Percentiles rank a stretch among this genome's conserved stretches.
phyloP scores from a whole-genome alignment of 2,329 filamentous ascomycete genomes.

The Botrytis deweyae region DNA sequence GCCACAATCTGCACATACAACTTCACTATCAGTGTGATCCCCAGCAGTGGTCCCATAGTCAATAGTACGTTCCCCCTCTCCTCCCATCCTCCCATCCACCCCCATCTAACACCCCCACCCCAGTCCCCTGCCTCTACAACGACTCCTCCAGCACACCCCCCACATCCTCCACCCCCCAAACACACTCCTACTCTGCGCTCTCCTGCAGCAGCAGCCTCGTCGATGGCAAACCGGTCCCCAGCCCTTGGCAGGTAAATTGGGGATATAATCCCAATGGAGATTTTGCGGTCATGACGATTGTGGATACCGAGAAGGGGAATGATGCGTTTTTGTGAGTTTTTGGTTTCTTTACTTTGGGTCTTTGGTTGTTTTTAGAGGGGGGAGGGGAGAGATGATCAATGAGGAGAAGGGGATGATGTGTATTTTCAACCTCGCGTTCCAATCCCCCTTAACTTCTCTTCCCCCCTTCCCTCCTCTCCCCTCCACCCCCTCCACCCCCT shows the following conservation, averaged over 20 bases:
- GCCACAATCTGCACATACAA: slow-evolving; percentile 10
- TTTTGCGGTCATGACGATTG: slow-evolving; percentile 26
- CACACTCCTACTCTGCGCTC: slow-evolving; percentile 2
- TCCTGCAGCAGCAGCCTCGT: neutral
- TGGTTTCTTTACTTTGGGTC: neutral
- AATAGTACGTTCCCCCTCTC: neutral
- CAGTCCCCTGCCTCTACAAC: slow-evolving; percentile 1
- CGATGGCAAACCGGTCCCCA: neutral
- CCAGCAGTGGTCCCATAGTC: neutral
- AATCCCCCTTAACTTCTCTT: neutral
- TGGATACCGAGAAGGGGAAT: slow-evolving; percentile 4
- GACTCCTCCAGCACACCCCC: neutral
- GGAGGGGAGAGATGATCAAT: too few species aligned
- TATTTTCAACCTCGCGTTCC: neutral
- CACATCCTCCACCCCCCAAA: neutral
- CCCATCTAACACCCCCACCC: neutral
- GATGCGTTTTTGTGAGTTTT: slow-evolving; percentile 24
- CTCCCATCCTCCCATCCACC: too few species aligned
- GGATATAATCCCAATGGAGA: slow-evolving; percentile 23
- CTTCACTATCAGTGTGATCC: slow-evolving; percentile 11
- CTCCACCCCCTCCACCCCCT: too few species aligned
- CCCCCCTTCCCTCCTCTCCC: neutral
- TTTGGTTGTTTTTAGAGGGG: neutral
- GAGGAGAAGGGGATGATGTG: neutral
- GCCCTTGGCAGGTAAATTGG: slow-evolving; percentile 24